Conservation (phyloP, 306 rosid species). For the Vigna unguiculata region DNA sequence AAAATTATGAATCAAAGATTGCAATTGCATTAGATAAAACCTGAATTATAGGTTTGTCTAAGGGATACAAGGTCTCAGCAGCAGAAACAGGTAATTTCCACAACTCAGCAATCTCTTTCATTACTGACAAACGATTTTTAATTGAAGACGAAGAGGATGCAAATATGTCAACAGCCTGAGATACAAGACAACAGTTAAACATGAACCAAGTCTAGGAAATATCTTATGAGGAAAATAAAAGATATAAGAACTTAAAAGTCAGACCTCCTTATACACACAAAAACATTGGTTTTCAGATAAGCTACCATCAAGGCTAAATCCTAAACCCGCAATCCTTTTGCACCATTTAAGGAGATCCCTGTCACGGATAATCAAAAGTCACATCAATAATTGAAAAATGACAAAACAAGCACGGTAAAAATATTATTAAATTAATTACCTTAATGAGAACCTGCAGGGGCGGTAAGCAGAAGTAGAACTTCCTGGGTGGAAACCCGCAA, state of each 20-base stretch:
- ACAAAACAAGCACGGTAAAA: background rate
- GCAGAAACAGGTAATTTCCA: constrained; percentile 69
- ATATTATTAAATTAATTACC: constrained; percentile 53
- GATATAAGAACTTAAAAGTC: background rate
- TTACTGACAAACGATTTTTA: constrained; percentile 69
- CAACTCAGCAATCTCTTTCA: constrained; percentile 71
- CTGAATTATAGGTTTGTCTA: constrained; percentile 80
- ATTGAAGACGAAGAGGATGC: constrained; percentile 73
- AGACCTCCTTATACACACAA: constrained; percentile 80
- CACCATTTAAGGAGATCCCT: constrained; percentile 99
- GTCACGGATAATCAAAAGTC: constrained; percentile 43
- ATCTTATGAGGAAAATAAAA: background rate
- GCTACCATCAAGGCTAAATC: constrained; percentile 59
- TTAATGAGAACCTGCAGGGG: constrained; percentile 70
- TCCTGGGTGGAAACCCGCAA: constrained; percentile 52
- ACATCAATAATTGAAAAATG: background rate
- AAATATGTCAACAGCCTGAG: constrained; percentile 90
- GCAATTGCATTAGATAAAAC: constrained; percentile 45
- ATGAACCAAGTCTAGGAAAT: constrained; percentile 19
- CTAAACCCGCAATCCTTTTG: constrained; percentile 73
- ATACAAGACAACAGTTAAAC: constrained; percentile 36
- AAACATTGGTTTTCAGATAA: constrained; percentile 59
- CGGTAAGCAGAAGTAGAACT: constrained; percentile 55
- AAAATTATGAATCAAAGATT: constrained; percentile 29
- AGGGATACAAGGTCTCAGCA: constrained; percentile 68